These are phyloP conservation scores for Boletus huronensis DNA, from an alignment of 768 basidiomycete species.

Conservation along the genomic window DNA sequence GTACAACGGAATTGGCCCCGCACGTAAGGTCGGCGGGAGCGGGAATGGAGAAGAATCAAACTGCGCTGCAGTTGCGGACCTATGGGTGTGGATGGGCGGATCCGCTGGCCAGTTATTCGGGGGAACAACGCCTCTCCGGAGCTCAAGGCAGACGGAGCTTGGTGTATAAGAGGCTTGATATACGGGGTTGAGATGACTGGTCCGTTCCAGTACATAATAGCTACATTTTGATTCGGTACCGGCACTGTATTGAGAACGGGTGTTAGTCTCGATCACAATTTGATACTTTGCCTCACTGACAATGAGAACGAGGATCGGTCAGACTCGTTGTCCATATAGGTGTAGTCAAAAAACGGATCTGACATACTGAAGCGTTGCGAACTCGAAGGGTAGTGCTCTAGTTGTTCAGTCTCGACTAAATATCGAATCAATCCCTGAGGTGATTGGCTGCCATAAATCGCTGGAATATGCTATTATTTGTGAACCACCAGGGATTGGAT, in stretches of 20 bases:
- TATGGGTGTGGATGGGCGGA: background rate
- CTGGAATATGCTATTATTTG: background rate
- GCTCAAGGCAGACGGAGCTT: background rate
- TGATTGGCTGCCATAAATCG: constrained; percentile 12
- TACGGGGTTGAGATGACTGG: background rate
- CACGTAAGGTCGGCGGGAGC: background rate
- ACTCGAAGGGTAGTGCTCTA: background rate
- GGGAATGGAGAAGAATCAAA: background rate
- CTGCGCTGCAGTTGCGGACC: background rate
- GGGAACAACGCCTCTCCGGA: background rate
- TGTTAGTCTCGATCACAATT: constrained; percentile 5
- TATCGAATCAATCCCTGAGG: background rate
- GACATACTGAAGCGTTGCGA: constrained; percentile 7
- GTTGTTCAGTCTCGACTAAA: constrained; percentile 1
- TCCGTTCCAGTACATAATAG: background rate
- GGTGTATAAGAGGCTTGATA: background rate
- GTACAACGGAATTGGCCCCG: background rate
- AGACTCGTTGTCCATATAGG: background rate
- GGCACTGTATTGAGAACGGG: constrained; percentile 2
- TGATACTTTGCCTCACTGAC: constrained; percentile 12
- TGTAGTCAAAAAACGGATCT: background rate
- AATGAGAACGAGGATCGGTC: background rate
- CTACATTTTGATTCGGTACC: background rate
- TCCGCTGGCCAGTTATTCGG: background rate
- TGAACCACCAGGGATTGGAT: background rate